These are phyloP conservation scores for Populus deltoides DNA, from an alignment of 345 rosid genomes.

Conservation along the genomic window DNA sequence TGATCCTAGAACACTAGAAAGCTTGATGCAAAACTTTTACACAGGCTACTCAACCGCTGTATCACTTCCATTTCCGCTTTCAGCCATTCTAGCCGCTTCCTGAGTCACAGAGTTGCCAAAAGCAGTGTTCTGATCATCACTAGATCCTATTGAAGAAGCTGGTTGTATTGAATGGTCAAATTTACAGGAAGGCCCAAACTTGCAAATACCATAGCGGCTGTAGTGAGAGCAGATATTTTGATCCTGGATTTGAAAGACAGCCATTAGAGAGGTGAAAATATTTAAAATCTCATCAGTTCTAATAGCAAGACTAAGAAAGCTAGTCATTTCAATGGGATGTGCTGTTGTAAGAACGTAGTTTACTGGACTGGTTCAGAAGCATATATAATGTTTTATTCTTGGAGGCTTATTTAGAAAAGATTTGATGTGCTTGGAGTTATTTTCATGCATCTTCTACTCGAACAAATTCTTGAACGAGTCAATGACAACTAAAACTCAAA, in stretches of 20 bases:
- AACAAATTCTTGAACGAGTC: neutral
- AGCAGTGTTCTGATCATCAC: slow-evolving; percentile 21
- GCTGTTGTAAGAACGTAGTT: neutral
- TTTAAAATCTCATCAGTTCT: neutral
- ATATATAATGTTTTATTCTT: neutral
- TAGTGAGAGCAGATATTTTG: slow-evolving; percentile 70
- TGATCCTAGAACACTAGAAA: slow-evolving; percentile 22
- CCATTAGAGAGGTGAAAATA: neutral
- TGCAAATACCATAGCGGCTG: slow-evolving; percentile 92
- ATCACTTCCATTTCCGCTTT: slow-evolving; percentile 27
- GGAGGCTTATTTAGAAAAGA: neutral
- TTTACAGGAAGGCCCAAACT: slow-evolving; percentile 92
- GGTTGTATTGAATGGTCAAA: slow-evolving; percentile 56
- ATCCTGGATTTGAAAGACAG: slow-evolving; percentile 46
- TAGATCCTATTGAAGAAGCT: slow-evolving; percentile 26
- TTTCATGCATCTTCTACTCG: neutral
- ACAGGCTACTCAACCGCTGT: slow-evolving; percentile 31
- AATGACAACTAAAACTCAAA: neutral
- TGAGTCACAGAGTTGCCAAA: slow-evolving; percentile 20
- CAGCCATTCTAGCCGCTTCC: slow-evolving; percentile 29
- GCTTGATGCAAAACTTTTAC: slow-evolving; percentile 23
- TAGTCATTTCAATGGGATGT: neutral
- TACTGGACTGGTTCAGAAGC: neutral
- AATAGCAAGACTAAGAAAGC: neutral
- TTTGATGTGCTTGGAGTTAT: neutral